These are phyloP conservation scores for Pneumocystis jirovecii DNA, from an alignment of 1,139 yeast genomes.

Conservation along the genomic window DNA sequence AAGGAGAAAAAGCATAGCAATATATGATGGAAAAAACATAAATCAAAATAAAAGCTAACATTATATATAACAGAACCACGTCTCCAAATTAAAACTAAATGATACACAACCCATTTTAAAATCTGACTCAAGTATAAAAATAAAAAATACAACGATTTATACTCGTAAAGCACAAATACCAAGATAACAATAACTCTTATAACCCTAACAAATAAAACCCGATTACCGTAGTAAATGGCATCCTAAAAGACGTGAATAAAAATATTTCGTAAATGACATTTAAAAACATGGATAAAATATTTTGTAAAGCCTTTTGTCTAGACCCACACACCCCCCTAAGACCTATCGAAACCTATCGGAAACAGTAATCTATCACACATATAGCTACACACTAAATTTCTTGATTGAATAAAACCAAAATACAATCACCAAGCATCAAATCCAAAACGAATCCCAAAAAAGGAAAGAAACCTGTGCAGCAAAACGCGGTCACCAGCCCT, in stretches of 20 bases:
- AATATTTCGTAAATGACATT: neutral
- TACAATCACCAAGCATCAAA: constrained; percentile 18
- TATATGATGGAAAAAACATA: too few relatives aligned
- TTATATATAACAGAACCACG: neutral
- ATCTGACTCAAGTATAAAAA: neutral
- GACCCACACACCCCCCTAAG: too few relatives aligned
- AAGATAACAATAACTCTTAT: neutral
- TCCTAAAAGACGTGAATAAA: neutral
- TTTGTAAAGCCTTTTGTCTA: neutral
- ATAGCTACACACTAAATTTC: neutral
- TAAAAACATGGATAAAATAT: neutral
- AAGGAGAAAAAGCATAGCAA: too few relatives aligned
- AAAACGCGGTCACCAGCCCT: neutral
- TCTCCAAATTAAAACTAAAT: neutral
- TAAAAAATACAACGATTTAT: neutral
- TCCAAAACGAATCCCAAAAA: constrained; percentile 8
- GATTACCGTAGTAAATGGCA: neutral
- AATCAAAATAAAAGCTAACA: too few relatives aligned
- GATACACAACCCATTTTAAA: neutral
- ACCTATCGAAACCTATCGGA: neutral
- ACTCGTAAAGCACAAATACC: neutral
- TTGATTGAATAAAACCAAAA: constrained; percentile 15
- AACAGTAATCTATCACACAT: neutral
- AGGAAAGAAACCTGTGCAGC: neutral
- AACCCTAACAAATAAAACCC: neutral